Evolutionary conservation across 1,284 basidiomycete species (phyloP).

Genomic region (Apiotrichum brassicae): DNA sequence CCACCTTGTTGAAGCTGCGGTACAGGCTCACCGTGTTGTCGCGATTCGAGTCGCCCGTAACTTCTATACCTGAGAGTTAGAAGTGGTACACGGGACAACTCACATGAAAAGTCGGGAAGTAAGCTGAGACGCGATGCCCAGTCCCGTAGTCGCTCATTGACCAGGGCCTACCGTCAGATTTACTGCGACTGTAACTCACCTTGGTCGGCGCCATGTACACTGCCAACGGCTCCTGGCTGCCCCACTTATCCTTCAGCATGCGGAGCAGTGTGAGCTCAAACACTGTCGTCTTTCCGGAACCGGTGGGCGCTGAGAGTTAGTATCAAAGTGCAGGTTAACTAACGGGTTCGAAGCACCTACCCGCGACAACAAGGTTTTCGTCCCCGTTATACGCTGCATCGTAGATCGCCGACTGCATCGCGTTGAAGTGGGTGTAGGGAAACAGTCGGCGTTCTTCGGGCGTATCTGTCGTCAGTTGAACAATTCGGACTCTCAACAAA

Average conservation of each 20-base stretch:
- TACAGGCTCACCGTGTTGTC: slow-evolving; percentile 58
- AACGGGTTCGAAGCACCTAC: too few relatives aligned
- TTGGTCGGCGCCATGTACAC: slow-evolving; percentile 95
- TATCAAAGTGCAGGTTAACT: too few relatives aligned
- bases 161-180: slow-evolving; percentile 62
- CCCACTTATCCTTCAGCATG: slow-evolving; percentile 55
- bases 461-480: slow-evolving; percentile 2
- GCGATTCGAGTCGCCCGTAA: slow-evolving; percentile 92
- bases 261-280: slow-evolving; percentile 87
- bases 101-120: slow-evolving; percentile 64
- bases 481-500: background rate
- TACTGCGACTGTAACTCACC: slow-evolving; percentile 47
- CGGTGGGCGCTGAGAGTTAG: slow-evolving; percentile 79
- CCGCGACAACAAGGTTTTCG: slow-evolving; percentile 75
- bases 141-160: slow-evolving; percentile 73
- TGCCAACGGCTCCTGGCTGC: slow-evolving; percentile 53
- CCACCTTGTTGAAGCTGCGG: slow-evolving; percentile 60
- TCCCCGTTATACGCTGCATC: slow-evolving; percentile 54
- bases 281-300: slow-evolving; percentile 85
- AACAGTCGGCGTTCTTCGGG: slow-evolving; percentile 6
- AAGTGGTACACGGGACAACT: slow-evolving; percentile 17
- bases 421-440: slow-evolving; percentile 17
- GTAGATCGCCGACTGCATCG: slow-evolving; percentile 19
- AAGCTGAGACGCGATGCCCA: slow-evolving; percentile 68
- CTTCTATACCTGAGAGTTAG: slow-evolving; percentile 61